Conservation (phyloP, 192 early-diverging fungal species). For the Umbelopsis ramanniana region DNA sequence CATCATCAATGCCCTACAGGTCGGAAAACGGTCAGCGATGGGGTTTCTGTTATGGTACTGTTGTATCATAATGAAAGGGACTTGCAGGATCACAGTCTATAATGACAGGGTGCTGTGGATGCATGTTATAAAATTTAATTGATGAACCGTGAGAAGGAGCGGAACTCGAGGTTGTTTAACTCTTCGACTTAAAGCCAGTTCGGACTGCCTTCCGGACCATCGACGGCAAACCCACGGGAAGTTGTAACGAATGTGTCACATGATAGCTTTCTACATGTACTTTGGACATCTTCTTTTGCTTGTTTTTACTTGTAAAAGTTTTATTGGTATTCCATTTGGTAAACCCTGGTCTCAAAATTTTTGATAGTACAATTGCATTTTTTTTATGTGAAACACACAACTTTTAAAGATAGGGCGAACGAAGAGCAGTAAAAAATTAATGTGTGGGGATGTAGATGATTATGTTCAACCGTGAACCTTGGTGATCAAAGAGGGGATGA, state of each 20-base stretch:
- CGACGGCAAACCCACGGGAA: too few species aligned
- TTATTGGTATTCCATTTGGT: too few species aligned
- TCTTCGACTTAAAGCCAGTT: too few species aligned
- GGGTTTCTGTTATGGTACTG: neutral
- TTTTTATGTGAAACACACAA: neutral
- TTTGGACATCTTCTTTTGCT: too few species aligned
- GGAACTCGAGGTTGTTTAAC: too few species aligned
- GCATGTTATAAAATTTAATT: neutral
- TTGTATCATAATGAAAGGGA: neutral
- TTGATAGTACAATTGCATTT: too few species aligned
- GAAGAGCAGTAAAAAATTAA: neutral
- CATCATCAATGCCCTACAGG: constrained; percentile 48
- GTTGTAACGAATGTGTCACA: too few species aligned
- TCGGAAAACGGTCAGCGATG: neutral
- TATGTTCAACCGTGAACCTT: constrained; percentile 20
- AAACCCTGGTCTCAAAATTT: too few species aligned
- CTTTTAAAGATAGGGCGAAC: neutral
- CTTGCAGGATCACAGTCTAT: constrained; percentile 37
- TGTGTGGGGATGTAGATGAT: neutral
- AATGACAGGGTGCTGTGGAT: constrained; percentile 20
- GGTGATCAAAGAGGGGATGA: constrained; percentile 25
- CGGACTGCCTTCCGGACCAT: too few species aligned
- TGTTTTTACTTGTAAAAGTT: too few species aligned
- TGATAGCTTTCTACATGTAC: too few species aligned
- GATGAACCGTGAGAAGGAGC: too few species aligned